Evolutionary conservation across 1,139 yeast genomes (phyloP), one percentile per base, ranked within the genome.

Genomic region (Saccharomycopsis hybrid): DNA sequence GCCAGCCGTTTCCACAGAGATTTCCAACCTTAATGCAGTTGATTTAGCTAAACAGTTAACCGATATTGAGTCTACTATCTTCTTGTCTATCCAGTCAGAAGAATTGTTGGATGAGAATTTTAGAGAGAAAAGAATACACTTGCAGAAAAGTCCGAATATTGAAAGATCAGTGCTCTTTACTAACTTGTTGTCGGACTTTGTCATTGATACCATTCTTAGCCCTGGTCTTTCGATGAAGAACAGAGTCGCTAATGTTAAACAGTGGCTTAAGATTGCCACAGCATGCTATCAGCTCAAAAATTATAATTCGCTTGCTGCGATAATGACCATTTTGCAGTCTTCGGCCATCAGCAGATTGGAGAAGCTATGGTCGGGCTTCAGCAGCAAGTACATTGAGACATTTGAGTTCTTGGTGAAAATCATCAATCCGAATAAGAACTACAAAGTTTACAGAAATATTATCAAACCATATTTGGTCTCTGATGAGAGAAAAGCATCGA

Each of bases 1-100:
- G 40, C 53, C 53, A 1, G 31, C 36, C 2, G 45, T 44, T 24
- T 8, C 47, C 8, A 32, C 41, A 54, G 75, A 77, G 58, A 63
- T 85, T 38, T 68, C 82, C 29, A 92, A 85, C 56, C 76, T 84
- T 59, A 88, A 86, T 61, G 84, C 95, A 0, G 69, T 82, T 55
- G 96, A 88, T 59, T 69, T 87, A 44, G 96, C 97, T 2, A 83
- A 83, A 60, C 97, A 89, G 62, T 70, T 90, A 54, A 86, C 96
- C 0, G 67, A 86, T 38, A 77, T 90, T 58, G 96, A 90, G 65
- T 80, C 86, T 5, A 76, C 73, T 45, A 74, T 89, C 44, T 87
- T 85, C 63, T 71, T 86, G 56, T 65, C 77, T 2, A 78, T 89
- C 53, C 75, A 75, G 57, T 80, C 90, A 1, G 81, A 76, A 38